Conservation (phyloP, 768 basidiomycete species). For the Psilocybe tampanensis region DNA sequence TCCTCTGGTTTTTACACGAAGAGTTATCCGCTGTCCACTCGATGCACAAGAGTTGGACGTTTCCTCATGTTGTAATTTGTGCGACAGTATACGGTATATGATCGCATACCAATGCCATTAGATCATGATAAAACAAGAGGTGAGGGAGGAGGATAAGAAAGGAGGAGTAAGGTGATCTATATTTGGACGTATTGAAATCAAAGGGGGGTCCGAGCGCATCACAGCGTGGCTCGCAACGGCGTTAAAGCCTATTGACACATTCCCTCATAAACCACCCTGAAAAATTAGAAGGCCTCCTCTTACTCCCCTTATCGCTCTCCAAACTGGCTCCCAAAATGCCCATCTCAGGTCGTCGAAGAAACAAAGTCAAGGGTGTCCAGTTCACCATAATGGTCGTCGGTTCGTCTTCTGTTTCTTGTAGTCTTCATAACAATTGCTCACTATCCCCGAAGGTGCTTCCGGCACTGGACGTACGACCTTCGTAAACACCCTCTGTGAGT, state of each 20-base stretch:
- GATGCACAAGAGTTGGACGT: neutral
- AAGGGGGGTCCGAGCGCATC: conserved; percentile 27
- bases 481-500: conserved; percentile 90
- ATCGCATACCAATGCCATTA: neutral
- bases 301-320: conserved; percentile 12
- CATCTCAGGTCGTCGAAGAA: conserved; percentile 54
- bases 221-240: conserved; percentile 17
- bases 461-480: conserved; percentile 90
- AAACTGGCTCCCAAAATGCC: conserved; percentile 37
- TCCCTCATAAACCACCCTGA: conserved; percentile 14
- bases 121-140: too few species aligned
- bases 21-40: conserved; percentile 8
- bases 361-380: conserved; percentile 89
- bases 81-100: neutral
- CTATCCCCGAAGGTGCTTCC: conserved; percentile 63
- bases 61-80: neutral
- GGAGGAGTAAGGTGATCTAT: neutral
- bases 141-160: neutral
- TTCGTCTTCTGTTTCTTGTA: conserved; percentile 38
- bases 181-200: conserved; percentile 16
- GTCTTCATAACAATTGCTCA: neutral
- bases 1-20: conserved; percentile 17
- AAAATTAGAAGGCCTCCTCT: neutral
- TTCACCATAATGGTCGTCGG: conserved; percentile 91
- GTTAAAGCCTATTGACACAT: conserved; percentile 17